Base-by-base conservation (phyloP, 768 basidiomycete species). In the Pulveroboletus frians region DNA sequence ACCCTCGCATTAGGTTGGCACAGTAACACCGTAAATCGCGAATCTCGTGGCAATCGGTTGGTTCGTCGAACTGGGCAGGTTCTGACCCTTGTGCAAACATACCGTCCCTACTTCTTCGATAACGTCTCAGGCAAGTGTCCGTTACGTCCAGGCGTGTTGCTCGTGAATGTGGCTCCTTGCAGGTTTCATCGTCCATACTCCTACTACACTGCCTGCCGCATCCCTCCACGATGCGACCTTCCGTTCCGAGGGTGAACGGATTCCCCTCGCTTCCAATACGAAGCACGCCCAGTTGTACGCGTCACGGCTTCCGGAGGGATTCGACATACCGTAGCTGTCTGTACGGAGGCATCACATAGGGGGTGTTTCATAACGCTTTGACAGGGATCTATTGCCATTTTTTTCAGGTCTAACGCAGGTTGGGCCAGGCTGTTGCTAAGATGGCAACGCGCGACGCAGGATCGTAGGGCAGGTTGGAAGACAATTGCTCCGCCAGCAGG, bases 181-280 rank as follows among this genome's bases (percentile, higher is more conserved):
- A 72, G 71, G 70, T n/a, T 72, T 70, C 36, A 39, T 67, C 26
- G 71, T 62, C 15, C 54, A 73, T 39, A 43, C 60, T 43, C 61
- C 72, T 46, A 71, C 70, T 9, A 58, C 64, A 1, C 47, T 70
- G 3, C 61, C 69, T 1, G 32, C 52, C 0, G 45, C 53, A 13
- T 51, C 58, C 21, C 60, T 70, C 11, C 59, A 62, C 11, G 49
- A 73, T 44, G 56, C 47, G 3, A 63, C 63, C 5, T 68, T 71
- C 58, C 69, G 69, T 17, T 60, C 72, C 30, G 53, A 73, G 48
- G 72, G 71, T n/a, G 64, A 71, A 23, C 65, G 68, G 3, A 53
- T 31, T 5, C 58, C 60, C 9, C 55, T 69, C 6, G 43, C 54
- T 17, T 56, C 63, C 0, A 48, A 21, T 68, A 67, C 43, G 65